phyloP scores from a whole-genome alignment of 768 basidiomycete genomes.

The Boletus reticulatus region DNA sequence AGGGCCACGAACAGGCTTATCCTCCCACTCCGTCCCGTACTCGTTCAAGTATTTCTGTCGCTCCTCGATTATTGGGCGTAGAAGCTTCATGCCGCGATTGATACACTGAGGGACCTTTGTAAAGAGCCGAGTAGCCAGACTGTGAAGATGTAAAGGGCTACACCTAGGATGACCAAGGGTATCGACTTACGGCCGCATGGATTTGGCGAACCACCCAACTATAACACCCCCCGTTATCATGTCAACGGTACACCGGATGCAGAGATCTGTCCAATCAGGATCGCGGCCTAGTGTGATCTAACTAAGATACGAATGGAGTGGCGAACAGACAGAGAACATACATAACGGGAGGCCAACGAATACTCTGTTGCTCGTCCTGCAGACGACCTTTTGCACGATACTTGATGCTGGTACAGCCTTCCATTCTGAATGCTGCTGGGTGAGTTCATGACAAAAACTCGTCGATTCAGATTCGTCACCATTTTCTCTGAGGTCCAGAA shows the following conservation, averaged over 20 bases:
- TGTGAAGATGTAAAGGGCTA: background rate
- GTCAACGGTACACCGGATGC: constrained; percentile 30
- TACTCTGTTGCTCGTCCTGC: background rate
- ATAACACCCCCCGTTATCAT: constrained; percentile 7
- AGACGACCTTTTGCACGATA: background rate
- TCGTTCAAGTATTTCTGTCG: constrained; percentile 22
- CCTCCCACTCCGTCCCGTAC: constrained; percentile 26
- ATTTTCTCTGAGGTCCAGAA: constrained; percentile 25
- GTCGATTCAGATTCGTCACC: background rate
- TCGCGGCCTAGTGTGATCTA: constrained; percentile 34
- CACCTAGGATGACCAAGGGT: too few relatives aligned
- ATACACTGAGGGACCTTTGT: background rate
- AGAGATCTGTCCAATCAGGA: constrained; percentile 33
- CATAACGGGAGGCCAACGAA: constrained; percentile 33
- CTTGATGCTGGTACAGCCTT: background rate
- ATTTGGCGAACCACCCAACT: background rate
- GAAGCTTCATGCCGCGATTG: constrained; percentile 7
- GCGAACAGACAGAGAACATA: background rate
- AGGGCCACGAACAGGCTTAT: constrained; percentile 30
- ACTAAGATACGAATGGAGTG: background rate
- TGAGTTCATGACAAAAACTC: background rate
- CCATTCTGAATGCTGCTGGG: background rate
- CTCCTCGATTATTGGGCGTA: constrained; percentile 33
- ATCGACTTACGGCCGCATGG: background rate
- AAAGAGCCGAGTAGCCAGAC: background rate